Base-by-base conservation (phyloP, 1,139 yeast genomes). In the Geotrichum reessii region DNA sequence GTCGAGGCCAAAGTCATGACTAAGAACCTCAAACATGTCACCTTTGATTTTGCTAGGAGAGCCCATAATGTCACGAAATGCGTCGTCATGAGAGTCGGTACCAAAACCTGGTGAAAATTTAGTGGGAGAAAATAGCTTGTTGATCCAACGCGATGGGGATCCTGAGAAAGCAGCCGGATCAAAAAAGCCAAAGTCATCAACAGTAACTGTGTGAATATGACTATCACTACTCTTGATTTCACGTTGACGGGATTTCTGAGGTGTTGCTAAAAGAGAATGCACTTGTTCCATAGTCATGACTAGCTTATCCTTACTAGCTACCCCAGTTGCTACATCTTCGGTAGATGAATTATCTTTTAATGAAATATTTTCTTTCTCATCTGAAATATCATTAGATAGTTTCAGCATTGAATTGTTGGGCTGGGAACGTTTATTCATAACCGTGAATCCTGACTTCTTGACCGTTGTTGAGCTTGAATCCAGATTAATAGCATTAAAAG, bases 121-220 rank as follows among this genome's bases (percentile, higher is more conserved):
- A 17, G 54, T 53, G 5, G 59, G 50, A 1, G 59, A 52, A 14
- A 57, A 33, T 2, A 57, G 47, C 33, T 53, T 53, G 22, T 46
- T 25, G 4, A 53, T 53, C 59, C 59, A 57, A 24, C 52, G 55
- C 8, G 59, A 53, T 9, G 59, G 59, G 4, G 59, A 57, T n/a
- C 59, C 59, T 4, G 59, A 42, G 44, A 57, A 57, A 5, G 47
- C 37, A 9, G 59, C 31, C 14, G 27, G 14, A 27, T 53, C 56
- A 27, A 57, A 53, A 28, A 57, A 50, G 17, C 47, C 57, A 49
- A 57, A 57, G 8, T 56, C 58, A 54, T 57, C 58, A 7, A 25
- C 9, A 8, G 46, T 28, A 37, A 24, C 47, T 2, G 21, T 19
- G n/a, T 37, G 44, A 37, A 17, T 37, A 1, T 19, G 44, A 37